Conservation (phyloP, 768 basidiomycete species). For the Leucocoprinus leucothites region DNA sequence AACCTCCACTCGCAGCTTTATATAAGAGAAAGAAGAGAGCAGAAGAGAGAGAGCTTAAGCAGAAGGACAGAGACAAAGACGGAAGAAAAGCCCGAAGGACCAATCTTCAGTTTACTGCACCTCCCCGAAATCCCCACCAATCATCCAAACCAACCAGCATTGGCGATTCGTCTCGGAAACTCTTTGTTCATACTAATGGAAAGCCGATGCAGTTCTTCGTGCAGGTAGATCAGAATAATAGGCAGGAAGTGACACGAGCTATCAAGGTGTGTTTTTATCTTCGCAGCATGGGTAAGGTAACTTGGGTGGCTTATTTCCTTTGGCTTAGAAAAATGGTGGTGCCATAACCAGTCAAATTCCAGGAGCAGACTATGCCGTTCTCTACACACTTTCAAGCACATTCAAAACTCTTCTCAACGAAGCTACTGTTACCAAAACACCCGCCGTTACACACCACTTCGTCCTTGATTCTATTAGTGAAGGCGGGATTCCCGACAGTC, state of each 20-base stretch:
- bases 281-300: too few species aligned
- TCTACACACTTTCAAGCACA: slow-evolving; percentile 45
- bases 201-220: slow-evolving; percentile 56
- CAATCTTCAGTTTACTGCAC: background rate
- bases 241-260: slow-evolving; percentile 15
- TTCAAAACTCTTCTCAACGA: slow-evolving; percentile 43
- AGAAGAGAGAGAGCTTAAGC: background rate
- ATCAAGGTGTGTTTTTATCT: slow-evolving; percentile 52
- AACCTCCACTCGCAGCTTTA: background rate
- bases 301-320: too few species aligned
- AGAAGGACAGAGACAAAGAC: background rate
- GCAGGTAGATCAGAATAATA: slow-evolving; percentile 45
- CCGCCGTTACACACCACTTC: slow-evolving; percentile 51
- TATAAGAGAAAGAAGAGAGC: background rate
- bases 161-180: background rate
- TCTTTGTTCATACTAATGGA: slow-evolving; percentile 25
- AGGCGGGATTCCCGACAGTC: slow-evolving; percentile 42
- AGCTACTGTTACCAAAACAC: slow-evolving; percentile 33
- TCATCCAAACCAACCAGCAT: background rate
- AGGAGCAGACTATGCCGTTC: slow-evolving; percentile 58
- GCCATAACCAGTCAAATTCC: slow-evolving; percentile 49
- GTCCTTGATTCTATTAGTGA: slow-evolving; percentile 49
- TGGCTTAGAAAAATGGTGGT: slow-evolving; percentile 66
- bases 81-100: slow-evolving; percentile 4
- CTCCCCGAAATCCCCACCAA: slow-evolving; percentile 4